Percentiles rank a stretch among this genome's conserved stretches.
These are phyloP conservation scores for Laetiporus sulphureus DNA, from an alignment of 1,284 basidiomycete genomes.

Conservation along the genomic window DNA sequence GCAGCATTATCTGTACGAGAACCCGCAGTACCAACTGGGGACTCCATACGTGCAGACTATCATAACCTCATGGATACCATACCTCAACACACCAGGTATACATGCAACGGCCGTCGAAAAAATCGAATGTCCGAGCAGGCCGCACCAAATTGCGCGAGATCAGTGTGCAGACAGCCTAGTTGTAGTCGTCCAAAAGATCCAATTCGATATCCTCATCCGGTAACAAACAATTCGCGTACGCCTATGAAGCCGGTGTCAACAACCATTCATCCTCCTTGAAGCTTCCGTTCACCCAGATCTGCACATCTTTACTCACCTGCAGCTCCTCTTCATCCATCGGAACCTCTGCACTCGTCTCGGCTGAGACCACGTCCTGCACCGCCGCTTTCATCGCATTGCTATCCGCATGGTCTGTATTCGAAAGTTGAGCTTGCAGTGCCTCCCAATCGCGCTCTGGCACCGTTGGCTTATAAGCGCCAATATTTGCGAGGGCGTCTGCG, in stretches of 20 bases:
- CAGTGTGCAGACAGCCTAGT: too few species aligned
- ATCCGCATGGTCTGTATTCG: background rate
- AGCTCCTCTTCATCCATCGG: background rate
- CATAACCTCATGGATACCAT: too few species aligned
- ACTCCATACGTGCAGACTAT: too few species aligned
- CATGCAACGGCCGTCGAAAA: too few species aligned
- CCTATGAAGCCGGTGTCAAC: background rate
- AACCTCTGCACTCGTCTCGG: background rate
- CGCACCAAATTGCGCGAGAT: too few species aligned
- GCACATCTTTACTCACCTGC: background rate
- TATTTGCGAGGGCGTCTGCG: constrained; percentile 64
- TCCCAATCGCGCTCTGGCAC: constrained; percentile 54
- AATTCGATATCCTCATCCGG: background rate
- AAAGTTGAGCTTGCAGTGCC: constrained; percentile 4
- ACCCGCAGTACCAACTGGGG: too few species aligned
- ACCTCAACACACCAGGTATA: too few species aligned
- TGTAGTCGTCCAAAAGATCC: background rate
- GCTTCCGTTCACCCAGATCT: too few species aligned
- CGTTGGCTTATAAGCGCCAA: constrained; percentile 36
- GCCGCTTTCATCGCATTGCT: background rate
- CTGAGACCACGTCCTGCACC: background rate
- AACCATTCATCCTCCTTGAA: background rate
- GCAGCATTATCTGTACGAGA: too few species aligned
- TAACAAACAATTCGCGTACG: background rate
- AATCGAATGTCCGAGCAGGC: too few species aligned